Base-by-base conservation (phyloP, 192 early-diverging fungal species). In the Gryganskiella cystojenkinii region DNA sequence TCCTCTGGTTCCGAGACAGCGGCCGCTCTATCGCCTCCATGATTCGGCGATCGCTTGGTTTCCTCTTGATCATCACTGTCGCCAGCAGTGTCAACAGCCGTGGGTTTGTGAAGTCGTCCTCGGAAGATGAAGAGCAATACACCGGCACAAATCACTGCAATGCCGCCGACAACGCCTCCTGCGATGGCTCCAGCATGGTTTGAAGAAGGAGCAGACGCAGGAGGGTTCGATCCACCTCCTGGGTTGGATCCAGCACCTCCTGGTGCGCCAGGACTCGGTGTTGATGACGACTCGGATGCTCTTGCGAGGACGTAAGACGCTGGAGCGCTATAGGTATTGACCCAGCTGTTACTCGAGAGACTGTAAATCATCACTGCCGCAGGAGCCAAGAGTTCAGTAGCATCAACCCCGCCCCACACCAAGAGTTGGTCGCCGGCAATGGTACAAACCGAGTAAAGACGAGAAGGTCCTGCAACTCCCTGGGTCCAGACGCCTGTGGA, bases 361-460 rank as follows among this genome's bases (percentile, higher is more conserved):
- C 64, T 51, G 37, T 69, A 78, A 24, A 78, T 63, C 7, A 56
- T 34, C 3, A 64, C 50, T 14, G 40, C 47, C 4, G 44, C 2
- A 35, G 19, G 22, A 0, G 49, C 74, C 0, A 20, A 2, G 2
- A 20, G 33, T 2, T 6, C 8, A 2, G 35, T 19, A 1, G 22
- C 56, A 10, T 30, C 61, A 11, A 40, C 3, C 4, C 74, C 74
- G 15, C 74, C 74, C 74, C 74, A 78, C 37, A 64, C 44, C 3
- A 78, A 30, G 15, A 78, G 56, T 25, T 69, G 74, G 42, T 78
- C 62, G 25, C 66, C 74, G 27, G 61, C 66, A 17, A 78, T 49
- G 8, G 61, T 64, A 42, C 74, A 78, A 7, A 49, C 46, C 4
- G 55, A 11, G 11, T 78, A 78, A 22, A 54, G 30, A 19, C 74